Evolutionary conservation across 306 rosid species (phyloP).

Genomic region (Sindora glabra): DNA sequence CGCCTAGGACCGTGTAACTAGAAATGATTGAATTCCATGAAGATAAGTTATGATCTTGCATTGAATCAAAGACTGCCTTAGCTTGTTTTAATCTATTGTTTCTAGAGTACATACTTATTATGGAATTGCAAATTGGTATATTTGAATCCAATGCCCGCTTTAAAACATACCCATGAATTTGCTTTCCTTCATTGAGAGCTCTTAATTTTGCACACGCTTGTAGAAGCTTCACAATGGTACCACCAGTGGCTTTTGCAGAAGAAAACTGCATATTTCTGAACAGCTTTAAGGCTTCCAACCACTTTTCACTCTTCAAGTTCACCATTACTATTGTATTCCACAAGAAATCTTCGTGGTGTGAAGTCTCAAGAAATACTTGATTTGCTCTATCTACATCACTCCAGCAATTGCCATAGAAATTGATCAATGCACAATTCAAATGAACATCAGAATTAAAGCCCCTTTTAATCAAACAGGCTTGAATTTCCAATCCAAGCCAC

Average conservation of each 20-base stretch:
- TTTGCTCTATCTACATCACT: constrained; percentile 42
- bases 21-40: constrained; percentile 72
- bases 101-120: constrained; percentile 65
- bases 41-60: constrained; percentile 36
- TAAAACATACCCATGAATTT: constrained; percentile 66
- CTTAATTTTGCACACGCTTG: constrained; percentile 68
- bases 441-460: constrained; percentile 49
- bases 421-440: constrained; percentile 48
- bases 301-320: constrained; percentile 47
- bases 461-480: constrained; percentile 47
- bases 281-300: constrained; percentile 37
- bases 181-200: constrained; percentile 60
- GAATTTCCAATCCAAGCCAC: constrained; percentile 48
- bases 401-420: constrained; percentile 47
- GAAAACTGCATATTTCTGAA: constrained; percentile 41
- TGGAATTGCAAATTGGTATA: constrained; percentile 47
- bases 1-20: constrained; percentile 32
- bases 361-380: constrained; percentile 44
- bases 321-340: constrained; percentile 58
- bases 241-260: constrained; percentile 30
- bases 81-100: constrained; percentile 38
- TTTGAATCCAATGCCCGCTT: constrained; percentile 31
- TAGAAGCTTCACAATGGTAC: constrained; percentile 39
- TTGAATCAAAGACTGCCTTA: constrained; percentile 44
- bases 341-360: constrained; percentile 35